A percentile compares a stretch with the other conserved stretches of the same genome.
These are phyloP conservation scores for Paramecium sonneborni DNA, from an alignment of 73 alveolate genomes.

Conservation along the genomic window DNA sequence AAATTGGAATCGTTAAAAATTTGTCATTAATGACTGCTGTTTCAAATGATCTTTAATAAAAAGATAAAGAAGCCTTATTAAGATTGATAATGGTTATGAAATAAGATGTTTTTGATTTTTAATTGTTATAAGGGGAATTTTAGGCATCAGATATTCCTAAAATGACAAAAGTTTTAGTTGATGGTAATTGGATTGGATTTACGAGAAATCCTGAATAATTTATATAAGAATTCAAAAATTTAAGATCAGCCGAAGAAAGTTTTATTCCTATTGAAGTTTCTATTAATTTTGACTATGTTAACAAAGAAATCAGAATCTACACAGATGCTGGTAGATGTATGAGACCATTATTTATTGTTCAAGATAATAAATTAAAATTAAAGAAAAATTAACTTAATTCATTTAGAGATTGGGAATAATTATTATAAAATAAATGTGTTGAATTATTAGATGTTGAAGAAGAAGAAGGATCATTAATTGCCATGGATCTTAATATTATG, in stretches of 20 bases:
- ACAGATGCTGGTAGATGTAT: conserved; percentile 99
- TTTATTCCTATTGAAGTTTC: conserved; percentile 50
- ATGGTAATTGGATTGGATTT: conserved; percentile 99
- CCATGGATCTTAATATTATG: conserved; percentile 89
- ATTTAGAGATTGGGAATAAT: conserved; percentile 80
- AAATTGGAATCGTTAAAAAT: conserved; percentile 98
- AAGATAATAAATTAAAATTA: conserved; percentile 72
- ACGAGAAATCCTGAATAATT: conserved; percentile 91
- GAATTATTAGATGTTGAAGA: conserved; percentile 99
- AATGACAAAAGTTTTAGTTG: conserved; percentile 93
- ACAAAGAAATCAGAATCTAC: conserved; percentile 92
- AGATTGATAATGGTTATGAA: background rate
- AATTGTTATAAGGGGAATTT: conserved; percentile 13
- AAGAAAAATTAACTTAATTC: conserved; percentile 21
- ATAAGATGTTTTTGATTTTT: background rate
- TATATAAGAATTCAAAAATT: conserved; percentile 70
- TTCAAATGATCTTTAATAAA: conserved; percentile 83
- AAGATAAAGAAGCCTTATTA: conserved; percentile 39
- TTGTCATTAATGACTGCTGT: conserved; percentile 97
- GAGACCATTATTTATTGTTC: conserved; percentile 93
- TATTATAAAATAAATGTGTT: conserved; percentile 89
- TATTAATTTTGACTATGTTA: conserved; percentile 43
- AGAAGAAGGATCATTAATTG: conserved; percentile 99
- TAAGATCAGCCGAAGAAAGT: conserved; percentile 79
- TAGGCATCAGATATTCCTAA: conserved; percentile 70